Conservation (phyloP, 2,329 filamentous ascomycete species). For the Venturia asperata region DNA sequence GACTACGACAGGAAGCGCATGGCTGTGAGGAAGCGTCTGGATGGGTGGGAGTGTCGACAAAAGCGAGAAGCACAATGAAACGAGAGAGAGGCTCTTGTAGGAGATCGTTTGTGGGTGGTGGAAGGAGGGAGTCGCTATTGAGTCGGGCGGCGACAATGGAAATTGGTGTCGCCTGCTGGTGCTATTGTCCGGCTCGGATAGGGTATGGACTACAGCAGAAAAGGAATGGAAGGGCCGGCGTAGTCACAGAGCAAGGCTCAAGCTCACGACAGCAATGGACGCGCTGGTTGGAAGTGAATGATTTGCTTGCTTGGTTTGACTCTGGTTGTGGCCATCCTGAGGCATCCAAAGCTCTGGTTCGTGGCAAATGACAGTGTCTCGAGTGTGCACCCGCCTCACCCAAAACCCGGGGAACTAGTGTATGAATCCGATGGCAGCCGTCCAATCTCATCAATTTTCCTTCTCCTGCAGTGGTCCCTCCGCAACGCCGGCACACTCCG, state of each 20-base stretch:
- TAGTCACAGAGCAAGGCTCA: background rate
- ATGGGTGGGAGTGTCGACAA: background rate
- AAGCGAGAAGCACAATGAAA: slow-evolving; percentile 1
- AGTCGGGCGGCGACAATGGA: background rate
- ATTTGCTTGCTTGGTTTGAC: no score
- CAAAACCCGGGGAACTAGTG: background rate
- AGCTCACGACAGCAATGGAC: no score
- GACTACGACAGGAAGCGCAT: slow-evolving; percentile 5
- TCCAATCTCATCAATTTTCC: background rate
- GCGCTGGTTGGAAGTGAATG: no score
- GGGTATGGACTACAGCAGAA: background rate
- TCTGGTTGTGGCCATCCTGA: no score
- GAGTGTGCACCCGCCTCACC: no score
- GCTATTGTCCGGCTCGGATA: background rate
- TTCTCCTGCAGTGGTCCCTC: background rate
- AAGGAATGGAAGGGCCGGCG: background rate
- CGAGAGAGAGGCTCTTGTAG: background rate
- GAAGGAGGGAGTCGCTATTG: background rate
- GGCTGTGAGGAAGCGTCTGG: background rate
- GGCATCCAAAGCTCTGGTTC: no score
- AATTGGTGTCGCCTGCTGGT: background rate
- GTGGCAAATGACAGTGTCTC: no score
- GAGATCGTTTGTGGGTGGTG: background rate
- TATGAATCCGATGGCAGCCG: background rate
- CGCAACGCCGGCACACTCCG: background rate